These are phyloP conservation scores for Petunia hybrid DNA, from an alignment of 305 asterid genomes.

Conservation along the genomic window DNA sequence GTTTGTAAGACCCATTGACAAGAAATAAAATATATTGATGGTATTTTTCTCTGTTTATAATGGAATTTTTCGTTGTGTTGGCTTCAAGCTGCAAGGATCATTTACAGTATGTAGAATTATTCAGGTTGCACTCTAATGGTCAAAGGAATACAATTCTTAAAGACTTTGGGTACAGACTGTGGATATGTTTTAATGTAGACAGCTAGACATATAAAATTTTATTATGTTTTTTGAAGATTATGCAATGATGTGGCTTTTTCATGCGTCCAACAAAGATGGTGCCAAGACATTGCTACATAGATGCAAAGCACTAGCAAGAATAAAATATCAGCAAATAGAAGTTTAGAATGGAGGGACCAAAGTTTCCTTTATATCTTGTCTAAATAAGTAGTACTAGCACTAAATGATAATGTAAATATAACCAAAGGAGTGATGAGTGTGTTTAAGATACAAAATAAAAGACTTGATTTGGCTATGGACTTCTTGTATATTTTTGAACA, in stretches of 20 bases:
- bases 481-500: not conserved
- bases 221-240: not conserved
- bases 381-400: not conserved
- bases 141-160: not conserved
- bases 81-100: too few relatives aligned
- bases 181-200: not conserved
- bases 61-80: not conserved
- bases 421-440: not conserved
- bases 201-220: not conserved
- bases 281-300: not conserved
- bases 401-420: not conserved
- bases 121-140: not conserved
- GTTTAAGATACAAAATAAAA: not conserved
- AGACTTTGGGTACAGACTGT: not conserved
- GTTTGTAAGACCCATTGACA: slow-evolving; percentile 33
- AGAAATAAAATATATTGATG: slow-evolving; percentile 36
- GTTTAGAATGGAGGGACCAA: not conserved
- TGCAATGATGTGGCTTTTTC: not conserved
- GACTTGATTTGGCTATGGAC: not conserved
- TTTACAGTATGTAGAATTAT: not conserved
- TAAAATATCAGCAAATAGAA: slow-evolving; percentile 14
- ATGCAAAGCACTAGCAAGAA: not conserved
- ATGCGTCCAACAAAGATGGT: not conserved
- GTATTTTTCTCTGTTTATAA: slow-evolving; percentile 13
- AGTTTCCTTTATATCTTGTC: not conserved